Evolutionary conservation across 139 green algal genomes (phyloP).

Genomic region (Zygnema cylindricum): DNA sequence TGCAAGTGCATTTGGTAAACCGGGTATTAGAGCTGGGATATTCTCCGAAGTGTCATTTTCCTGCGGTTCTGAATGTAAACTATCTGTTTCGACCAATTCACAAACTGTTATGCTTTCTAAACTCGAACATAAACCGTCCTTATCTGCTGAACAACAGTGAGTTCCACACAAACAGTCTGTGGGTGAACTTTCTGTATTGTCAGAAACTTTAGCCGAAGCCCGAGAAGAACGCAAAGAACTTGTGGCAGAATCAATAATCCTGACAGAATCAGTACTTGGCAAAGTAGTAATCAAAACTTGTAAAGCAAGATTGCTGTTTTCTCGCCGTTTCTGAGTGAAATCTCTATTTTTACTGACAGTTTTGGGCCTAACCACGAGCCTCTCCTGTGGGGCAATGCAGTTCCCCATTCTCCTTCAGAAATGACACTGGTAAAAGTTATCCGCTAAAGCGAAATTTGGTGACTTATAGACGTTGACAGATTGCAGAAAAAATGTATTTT

Average conservation of each 20-base stretch:
- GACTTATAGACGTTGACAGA: background rate
- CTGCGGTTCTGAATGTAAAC: background rate
- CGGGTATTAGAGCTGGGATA: background rate
- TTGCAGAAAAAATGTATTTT: too few relatives aligned
- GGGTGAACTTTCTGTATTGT: background rate
- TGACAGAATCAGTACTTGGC: background rate
- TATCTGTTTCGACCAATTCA: background rate
- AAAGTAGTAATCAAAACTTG: background rate
- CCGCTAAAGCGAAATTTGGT: background rate
- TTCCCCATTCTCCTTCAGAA: background rate
- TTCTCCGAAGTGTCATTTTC: background rate
- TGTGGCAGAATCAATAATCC: background rate
- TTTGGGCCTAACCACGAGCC: background rate
- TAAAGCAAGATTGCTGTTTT: background rate
- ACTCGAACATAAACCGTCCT: background rate
- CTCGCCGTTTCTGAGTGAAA: background rate
- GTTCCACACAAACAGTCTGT: background rate
- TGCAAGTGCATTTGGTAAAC: background rate
- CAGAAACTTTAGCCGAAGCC: background rate
- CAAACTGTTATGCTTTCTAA: background rate
- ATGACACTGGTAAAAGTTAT: background rate
- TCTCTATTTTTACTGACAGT: background rate
- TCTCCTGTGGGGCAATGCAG: background rate
- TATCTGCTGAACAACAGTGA: background rate
- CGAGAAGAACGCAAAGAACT: background rate